phyloP scores from a whole-genome alignment of 768 basidiomycete genomes.

The Leccinum uliginosum region DNA sequence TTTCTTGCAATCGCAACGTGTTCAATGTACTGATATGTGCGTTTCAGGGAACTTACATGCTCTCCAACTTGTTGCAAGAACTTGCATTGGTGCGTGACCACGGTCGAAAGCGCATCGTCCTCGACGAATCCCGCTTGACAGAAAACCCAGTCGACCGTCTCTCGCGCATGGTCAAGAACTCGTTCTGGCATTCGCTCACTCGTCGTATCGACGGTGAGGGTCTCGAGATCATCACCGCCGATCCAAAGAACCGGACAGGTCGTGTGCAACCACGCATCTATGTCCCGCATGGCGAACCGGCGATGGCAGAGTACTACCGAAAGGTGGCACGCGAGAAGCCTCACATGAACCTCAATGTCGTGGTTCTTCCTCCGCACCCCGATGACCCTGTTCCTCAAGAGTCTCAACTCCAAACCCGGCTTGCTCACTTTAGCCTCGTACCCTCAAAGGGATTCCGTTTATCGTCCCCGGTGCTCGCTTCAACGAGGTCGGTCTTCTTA shows the following conservation, averaged over 20 bases:
- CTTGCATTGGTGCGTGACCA: conserved; percentile 95
- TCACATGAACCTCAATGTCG: conserved; percentile 90
- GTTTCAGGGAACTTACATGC: conserved; percentile 91
- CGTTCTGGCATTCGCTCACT: conserved; percentile 98
- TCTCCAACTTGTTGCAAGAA: conserved; percentile 98
- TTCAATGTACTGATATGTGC: conserved; percentile 10
- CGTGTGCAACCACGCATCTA: conserved; percentile 91
- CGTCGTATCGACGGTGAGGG: conserved; percentile 96
- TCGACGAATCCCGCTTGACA: conserved; percentile 96
- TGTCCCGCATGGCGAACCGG: conserved; percentile 88
- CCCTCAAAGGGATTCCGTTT: conserved; percentile 92
- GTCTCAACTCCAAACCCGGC: conserved; percentile 90
- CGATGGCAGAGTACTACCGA: conserved; percentile 94
- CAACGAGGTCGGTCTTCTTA: conserved; percentile 66
- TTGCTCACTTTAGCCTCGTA: conserved; percentile 84
- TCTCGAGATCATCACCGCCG: conserved; percentile 94
- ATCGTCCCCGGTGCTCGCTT: conserved; percentile 96
- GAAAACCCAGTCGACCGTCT: conserved; percentile 98
- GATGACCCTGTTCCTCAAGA: conserved; percentile 92
- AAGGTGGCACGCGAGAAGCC: conserved; percentile 88
- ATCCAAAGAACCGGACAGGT: conserved; percentile 95
- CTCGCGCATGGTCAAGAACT: conserved; percentile 95
- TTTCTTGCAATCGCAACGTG: neutral
- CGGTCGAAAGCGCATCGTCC: conserved; percentile 90
- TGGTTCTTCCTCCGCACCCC: conserved; percentile 82